Base-by-base conservation (phyloP, 495 filamentous ascomycete species). In the Tuber brumale region DNA sequence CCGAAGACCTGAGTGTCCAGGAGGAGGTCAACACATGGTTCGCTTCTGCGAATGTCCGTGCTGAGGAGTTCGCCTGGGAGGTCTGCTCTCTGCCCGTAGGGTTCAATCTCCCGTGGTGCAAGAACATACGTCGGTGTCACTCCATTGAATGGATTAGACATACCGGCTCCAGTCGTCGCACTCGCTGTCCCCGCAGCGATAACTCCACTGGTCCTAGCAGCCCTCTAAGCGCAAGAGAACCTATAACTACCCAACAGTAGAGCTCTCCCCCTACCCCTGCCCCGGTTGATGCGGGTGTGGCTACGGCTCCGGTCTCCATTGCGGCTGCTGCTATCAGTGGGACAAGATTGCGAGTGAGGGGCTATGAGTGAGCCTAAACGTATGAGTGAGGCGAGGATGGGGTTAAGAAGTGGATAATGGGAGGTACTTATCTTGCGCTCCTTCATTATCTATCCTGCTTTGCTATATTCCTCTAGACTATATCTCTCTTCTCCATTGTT, bases 71-170 rank as follows among this genome's bases (percentile, higher is more conserved):
- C 72, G 6, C 72, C 70, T 10, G 75, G 37, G 18, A 79, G 41
- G n/a, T 80, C 78, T 80, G 43, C 37, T 39, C 18, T 39, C n/a
- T 70, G 1, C 14, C 3, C 0, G 43, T 45, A 45, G 14, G 43
- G 43, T 16, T 14, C 14, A 16, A 45, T 45, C 43, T 16, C 84
- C 74, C 85, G 82, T 21, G 85, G 85, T 4, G 84, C 83, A 39
- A 86, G 76, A 71, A 85, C 77, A 73, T 84, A 85, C 19, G 72
- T 75, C 27, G 75, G 71, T 19, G 76, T 71, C 41, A 57, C 75
- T 10, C 75, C 45, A 48, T 76, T 76, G 45, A 79, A 79, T 39
- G 75, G 77, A 27, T 76, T 39, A 37, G 12, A 10, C 16, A 70
- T 69, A 35, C 43, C 70, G 8, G 72, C 72, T 48, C 72, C 57